Conservation (phyloP, 257 asterid genomes). For the Leonotis leonurus region DNA sequence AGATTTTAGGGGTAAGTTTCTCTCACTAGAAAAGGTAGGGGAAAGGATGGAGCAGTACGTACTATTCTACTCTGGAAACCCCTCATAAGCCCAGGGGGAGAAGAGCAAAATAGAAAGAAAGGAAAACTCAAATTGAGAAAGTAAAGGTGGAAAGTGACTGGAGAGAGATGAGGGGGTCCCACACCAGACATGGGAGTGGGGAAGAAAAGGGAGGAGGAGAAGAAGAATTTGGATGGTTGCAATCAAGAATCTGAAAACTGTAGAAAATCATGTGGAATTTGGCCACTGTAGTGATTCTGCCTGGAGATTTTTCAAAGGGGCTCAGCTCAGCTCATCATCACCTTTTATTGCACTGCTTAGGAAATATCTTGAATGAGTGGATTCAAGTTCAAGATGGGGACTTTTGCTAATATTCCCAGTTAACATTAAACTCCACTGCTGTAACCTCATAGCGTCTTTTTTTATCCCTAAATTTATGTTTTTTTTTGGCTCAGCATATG, state of each 20-base stretch:
- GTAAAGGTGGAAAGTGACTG: slow-evolving; percentile 35
- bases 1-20: slow-evolving; percentile 42
- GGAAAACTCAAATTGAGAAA: slow-evolving; percentile 13
- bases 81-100: slow-evolving; percentile 15
- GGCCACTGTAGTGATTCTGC: slow-evolving; percentile 39
- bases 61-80: neutral
- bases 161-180: slow-evolving; percentile 26
- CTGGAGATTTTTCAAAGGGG: slow-evolving; percentile 17
- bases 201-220: neutral
- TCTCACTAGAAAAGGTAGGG: neutral
- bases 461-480: neutral
- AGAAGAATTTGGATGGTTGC: slow-evolving; percentile 34
- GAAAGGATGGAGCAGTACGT: neutral
- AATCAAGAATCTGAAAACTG: slow-evolving; percentile 35
- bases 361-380: neutral
- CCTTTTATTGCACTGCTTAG: slow-evolving; percentile 10
- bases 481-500: neutral
- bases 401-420: neutral
- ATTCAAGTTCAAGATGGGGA: neutral
- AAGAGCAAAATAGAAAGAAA: neutral
- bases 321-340: slow-evolving; percentile 2
- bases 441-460: neutral
- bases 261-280: slow-evolving; percentile 24
- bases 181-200: slow-evolving; percentile 5
- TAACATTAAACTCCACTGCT: neutral